A percentile compares a stretch with the other conserved stretches of the same genome.
These are phyloP conservation scores for Copromyces sp. DNA, from an alignment of 495 filamentous ascomycete genomes.

Conservation along the genomic window DNA sequence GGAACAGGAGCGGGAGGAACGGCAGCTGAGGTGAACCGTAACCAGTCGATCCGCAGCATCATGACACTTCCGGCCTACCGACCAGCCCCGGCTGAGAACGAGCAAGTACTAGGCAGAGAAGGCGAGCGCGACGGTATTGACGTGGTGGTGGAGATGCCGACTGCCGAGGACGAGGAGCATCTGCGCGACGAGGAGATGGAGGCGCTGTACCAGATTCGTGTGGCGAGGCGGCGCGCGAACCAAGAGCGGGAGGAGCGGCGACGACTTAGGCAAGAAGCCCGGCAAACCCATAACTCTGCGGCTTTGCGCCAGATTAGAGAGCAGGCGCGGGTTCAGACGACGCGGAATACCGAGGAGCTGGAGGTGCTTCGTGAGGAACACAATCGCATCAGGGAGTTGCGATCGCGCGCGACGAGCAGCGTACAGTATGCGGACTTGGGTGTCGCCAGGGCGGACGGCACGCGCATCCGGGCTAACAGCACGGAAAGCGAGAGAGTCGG, in stretches of 20 bases:
- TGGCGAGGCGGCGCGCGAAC: slow-evolving; percentile 63
- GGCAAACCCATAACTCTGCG: slow-evolving; percentile 53
- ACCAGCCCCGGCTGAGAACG: slow-evolving; percentile 54
- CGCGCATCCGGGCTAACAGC: slow-evolving; percentile 71
- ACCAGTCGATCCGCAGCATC: slow-evolving; percentile 78
- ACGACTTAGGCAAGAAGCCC: slow-evolving; percentile 54
- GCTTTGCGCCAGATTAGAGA: slow-evolving; percentile 51
- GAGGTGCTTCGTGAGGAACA: slow-evolving; percentile 55
- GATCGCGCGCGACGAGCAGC: slow-evolving; percentile 66
- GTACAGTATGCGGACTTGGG: slow-evolving; percentile 83
- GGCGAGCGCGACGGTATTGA: slow-evolving; percentile 91
- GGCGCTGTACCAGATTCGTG: slow-evolving; percentile 77
- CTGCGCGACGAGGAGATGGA: slow-evolving; percentile 92
- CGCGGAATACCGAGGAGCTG: slow-evolving; percentile 24
- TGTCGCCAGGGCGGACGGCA: slow-evolving; percentile 80
- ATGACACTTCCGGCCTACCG: slow-evolving; percentile 84
- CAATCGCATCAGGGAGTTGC: slow-evolving; percentile 48
- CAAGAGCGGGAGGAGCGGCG: slow-evolving; percentile 68
- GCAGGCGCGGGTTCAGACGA: slow-evolving; percentile 27
- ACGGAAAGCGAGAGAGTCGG: slow-evolving; percentile 66
- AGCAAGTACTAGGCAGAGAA: slow-evolving; percentile 81
- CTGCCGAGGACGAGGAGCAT: slow-evolving; percentile 54
- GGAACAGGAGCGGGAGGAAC: slow-evolving; percentile 4
- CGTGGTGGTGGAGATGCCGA: slow-evolving; percentile 65
- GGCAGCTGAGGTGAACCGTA: slow-evolving; percentile 55